phyloP scores from a whole-genome alignment of 1,284 basidiomycete species.

The Leccinum pallidistipes region DNA sequence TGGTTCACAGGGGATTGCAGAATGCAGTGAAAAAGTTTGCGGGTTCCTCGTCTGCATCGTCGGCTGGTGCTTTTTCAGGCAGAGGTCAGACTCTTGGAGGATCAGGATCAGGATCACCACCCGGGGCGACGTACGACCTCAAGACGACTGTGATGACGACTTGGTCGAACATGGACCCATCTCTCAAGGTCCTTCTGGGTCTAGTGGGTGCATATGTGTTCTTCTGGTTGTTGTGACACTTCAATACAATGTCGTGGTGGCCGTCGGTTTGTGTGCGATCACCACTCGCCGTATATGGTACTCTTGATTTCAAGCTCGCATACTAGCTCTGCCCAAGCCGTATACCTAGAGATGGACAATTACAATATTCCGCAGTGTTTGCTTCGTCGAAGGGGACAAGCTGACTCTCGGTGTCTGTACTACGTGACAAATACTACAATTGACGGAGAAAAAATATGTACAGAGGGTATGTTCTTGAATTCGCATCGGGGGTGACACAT shows the following conservation, averaged over 20 bases:
- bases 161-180: slow-evolving; percentile 55
- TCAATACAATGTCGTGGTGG: neutral
- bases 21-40: slow-evolving; percentile 53
- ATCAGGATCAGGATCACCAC: slow-evolving; percentile 19
- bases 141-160: slow-evolving; percentile 34
- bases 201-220: slow-evolving; percentile 61
- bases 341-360: neutral
- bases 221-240: slow-evolving; percentile 53
- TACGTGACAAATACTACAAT: no score
- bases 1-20: slow-evolving; percentile 52
- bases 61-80: slow-evolving; percentile 56
- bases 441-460: no score
- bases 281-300: neutral
- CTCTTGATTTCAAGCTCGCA: neutral
- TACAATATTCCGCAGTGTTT: neutral
- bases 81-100: slow-evolving; percentile 70
- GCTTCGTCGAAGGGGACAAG: no score
- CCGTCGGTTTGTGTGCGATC: neutral
- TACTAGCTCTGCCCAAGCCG: neutral
- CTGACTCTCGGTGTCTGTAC: no score
- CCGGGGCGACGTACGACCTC: slow-evolving; percentile 33
- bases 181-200: slow-evolving; percentile 60
- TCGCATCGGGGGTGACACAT: no score
- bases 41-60: slow-evolving; percentile 36
- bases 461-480: no score